Base-by-base conservation (phyloP, 192 early-diverging fungal species). In the Phlyctochytrium arcticum region DNA sequence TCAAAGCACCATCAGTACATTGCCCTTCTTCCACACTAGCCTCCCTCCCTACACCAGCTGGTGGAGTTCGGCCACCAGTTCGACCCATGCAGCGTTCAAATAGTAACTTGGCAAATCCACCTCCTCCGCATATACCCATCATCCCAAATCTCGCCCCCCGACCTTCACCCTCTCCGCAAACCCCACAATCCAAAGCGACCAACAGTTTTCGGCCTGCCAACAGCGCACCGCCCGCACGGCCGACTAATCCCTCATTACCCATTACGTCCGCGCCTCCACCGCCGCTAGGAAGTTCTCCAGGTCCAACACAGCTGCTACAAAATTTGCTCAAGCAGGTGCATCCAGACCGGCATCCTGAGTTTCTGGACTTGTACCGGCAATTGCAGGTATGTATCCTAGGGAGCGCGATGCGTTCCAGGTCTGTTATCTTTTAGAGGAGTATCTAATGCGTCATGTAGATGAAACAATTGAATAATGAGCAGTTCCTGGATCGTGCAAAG, bases 401-500 rank as follows among this genome's bases (percentile, higher is more conserved):
- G n/a, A n/a, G n/a, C n/a, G n/a, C n/a, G n/a, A n/a, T n/a, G n/a
- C n/a, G n/a, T n/a, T n/a, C n/a, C n/a, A n/a, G n/a, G n/a, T n/a
- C n/a, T n/a, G n/a, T n/a, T n/a, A 53, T 51, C 50, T 53, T 27
- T 3, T 3, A n/a, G n/a, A n/a, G n/a, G n/a, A n/a, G n/a, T n/a
- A 53, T 44, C 15, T 44, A 44, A n/a, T 0, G 0, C 39, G 39
- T 44, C 39, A n/a, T 44, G 1, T 2, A 44, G 39, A 44, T 12
- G 12, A 44, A 44, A 2, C 10, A 19, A 15, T 26, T 53, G 12
- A 19, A 53, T 24, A 48, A 51, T n/a, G 50, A 64, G 8, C 39
- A 64, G 39, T 64, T 64, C 31, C 49, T 48, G 21, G 48, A 21
- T n/a, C 48, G 51, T 0, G 62, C 62, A 21, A 53, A 64, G 37